Evolutionary conservation across 768 basidiomycete species (phyloP).

Genomic region (Kwoniella heveanensis): DNA sequence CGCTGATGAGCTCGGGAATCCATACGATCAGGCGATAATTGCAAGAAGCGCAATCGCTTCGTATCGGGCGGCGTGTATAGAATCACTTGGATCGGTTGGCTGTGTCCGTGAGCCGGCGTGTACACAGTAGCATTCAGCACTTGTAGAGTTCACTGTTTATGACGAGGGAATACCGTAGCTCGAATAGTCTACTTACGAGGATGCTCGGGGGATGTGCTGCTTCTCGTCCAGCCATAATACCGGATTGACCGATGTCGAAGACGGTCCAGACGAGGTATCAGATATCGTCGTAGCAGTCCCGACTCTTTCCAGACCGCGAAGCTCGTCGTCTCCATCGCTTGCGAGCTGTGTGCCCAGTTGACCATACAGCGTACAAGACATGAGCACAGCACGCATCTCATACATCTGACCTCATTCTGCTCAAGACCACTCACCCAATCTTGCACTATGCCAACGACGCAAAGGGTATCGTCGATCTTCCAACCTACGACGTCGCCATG

Average conservation of each 20-base stretch:
- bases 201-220: neutral
- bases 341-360: neutral
- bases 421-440: constrained; percentile 21
- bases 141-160: neutral
- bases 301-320: neutral
- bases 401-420: constrained; percentile 1
- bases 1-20: constrained; percentile 9
- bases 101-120: constrained; percentile 2
- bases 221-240: constrained; percentile 10
- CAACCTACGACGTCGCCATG: constrained; percentile 33
- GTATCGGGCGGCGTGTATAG: constrained; percentile 64
- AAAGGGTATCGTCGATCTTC: constrained; percentile 20
- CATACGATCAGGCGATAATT: constrained; percentile 59
- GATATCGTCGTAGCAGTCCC: neutral
- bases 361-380: no score
- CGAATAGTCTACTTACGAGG: no score
- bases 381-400: neutral
- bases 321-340: neutral
- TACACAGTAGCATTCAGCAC: no score
- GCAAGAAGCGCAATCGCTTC: constrained; percentile 69
- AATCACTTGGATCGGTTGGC: constrained; percentile 52
- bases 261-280: neutral
- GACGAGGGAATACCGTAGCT: no score
- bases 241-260: neutral
- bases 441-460: constrained; percentile 34